These are phyloP conservation scores for Paracamarosporium sp. DNA, from an alignment of 2,329 filamentous ascomycete species.

Conservation along the genomic window DNA sequence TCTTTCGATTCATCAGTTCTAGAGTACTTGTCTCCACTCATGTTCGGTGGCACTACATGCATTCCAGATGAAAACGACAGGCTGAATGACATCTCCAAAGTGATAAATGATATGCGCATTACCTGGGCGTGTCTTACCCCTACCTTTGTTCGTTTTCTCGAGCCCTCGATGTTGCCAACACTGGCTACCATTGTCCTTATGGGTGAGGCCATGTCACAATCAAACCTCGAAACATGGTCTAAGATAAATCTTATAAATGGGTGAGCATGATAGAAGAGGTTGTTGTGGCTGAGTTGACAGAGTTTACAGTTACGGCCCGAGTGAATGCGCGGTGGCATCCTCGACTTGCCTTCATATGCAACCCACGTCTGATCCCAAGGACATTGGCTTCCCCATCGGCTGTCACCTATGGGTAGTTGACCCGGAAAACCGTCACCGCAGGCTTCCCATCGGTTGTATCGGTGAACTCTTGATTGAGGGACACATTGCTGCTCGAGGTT, in stretches of 20 bases:
- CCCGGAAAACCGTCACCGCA: constrained; percentile 33
- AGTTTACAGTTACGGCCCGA: constrained; percentile 27
- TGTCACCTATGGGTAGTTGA: constrained; percentile 46
- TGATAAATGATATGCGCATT: constrained; percentile 27
- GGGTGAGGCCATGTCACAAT: constrained; percentile 37
- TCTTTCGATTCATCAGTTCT: constrained; percentile 31
- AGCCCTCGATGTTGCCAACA: constrained; percentile 40
- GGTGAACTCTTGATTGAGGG: constrained; percentile 65
- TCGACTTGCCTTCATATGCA: constrained; percentile 13
- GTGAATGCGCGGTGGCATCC: constrained; percentile 30
- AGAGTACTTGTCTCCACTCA: constrained; percentile 25
- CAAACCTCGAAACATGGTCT: constrained; percentile 28
- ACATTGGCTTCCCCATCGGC: constrained; percentile 33
- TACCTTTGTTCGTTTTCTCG: constrained; percentile 36
- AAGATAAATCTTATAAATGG: constrained; percentile 30
- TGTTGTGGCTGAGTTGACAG: not conserved
- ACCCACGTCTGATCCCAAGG: constrained; percentile 19
- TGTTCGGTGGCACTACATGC: constrained; percentile 29
- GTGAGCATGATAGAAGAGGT: constrained; percentile 4
- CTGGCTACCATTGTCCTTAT: constrained; percentile 47
- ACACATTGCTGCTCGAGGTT: constrained; percentile 47
- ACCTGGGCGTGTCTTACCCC: constrained; percentile 28
- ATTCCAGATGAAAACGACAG: constrained; percentile 50
- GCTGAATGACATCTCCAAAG: constrained; percentile 50
- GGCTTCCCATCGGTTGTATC: constrained; percentile 38